phyloP scores from a whole-genome alignment of 2,329 filamentous ascomycete genomes.

The Cryphonectria nitschkei region DNA sequence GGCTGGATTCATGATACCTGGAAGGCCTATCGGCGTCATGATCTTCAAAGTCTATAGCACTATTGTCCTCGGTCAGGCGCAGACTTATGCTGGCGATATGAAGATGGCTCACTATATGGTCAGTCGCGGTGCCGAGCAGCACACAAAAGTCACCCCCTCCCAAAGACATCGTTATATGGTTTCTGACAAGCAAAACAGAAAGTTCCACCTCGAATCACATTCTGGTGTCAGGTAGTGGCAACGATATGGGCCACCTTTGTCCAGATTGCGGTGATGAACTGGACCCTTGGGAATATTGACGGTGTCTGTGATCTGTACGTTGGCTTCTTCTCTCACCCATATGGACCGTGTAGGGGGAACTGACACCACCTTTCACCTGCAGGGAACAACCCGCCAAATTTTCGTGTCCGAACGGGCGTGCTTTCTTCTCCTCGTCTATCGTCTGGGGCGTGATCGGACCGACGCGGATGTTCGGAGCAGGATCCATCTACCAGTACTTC shows the following conservation, averaged over 20 bases:
- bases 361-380: conserved; percentile 38
- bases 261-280: conserved; percentile 51
- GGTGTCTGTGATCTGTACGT: conserved; percentile 50
- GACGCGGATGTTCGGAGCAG: conserved; percentile 56
- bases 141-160: background rate
- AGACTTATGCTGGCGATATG: conserved; percentile 40
- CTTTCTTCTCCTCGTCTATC: conserved; percentile 56
- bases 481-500: conserved; percentile 53
- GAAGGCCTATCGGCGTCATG: conserved; percentile 58
- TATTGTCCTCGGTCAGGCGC: conserved; percentile 43
- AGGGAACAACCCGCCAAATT: conserved; percentile 47
- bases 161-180: background rate
- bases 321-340: too few relatives aligned
- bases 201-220: conserved; percentile 47
- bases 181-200: conserved; percentile 29
- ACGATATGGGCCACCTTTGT: conserved; percentile 48
- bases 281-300: conserved; percentile 50
- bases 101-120: conserved; percentile 44
- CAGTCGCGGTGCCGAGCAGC: background rate
- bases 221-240: conserved; percentile 45
- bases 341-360: conserved; percentile 25
- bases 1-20: conserved; percentile 63
- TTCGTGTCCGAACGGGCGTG: conserved; percentile 47
- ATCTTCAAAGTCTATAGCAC: conserved; percentile 57
- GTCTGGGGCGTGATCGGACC: conserved; percentile 64